Conservation (phyloP, 257 asterid species). For the Fraxinus anomala region DNA sequence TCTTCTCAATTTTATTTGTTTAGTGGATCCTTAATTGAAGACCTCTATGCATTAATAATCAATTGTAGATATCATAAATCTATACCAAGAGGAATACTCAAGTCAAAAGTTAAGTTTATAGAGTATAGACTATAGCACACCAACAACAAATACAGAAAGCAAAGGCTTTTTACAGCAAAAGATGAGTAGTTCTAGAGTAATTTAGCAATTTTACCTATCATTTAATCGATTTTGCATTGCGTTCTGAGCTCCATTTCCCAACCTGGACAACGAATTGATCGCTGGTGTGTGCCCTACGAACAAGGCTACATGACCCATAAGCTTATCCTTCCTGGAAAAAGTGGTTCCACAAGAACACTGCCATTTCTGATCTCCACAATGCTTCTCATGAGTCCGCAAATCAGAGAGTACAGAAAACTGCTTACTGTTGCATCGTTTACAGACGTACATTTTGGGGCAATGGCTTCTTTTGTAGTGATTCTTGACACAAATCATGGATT, state of each 20-base stretch:
- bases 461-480: constrained; percentile 84
- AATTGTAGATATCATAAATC: too few species aligned
- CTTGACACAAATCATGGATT: constrained; percentile 79
- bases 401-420: constrained; percentile 77
- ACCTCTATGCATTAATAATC: too few species aligned
- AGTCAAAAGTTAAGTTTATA: neutral
- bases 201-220: neutral
- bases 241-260: constrained; percentile 28
- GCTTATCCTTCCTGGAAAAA: constrained; percentile 82
- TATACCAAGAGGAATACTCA: too few species aligned
- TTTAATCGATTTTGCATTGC: constrained; percentile 10
- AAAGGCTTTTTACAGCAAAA: neutral
- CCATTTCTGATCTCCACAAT: constrained; percentile 79
- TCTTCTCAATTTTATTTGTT: too few species aligned
- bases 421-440: constrained; percentile 66
- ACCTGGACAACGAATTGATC: constrained; percentile 25
- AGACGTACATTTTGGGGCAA: constrained; percentile 79
- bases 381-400: constrained; percentile 78
- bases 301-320: constrained; percentile 69
- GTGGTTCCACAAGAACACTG: constrained; percentile 78
- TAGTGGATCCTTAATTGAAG: too few species aligned
- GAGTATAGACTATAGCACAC: neutral
- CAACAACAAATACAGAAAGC: neutral
- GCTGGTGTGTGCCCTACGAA: constrained; percentile 69
- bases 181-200: neutral